Evolutionary conservation across 257 asterid genomes (phyloP).

Genomic region (Gardenia jasminoides): DNA sequence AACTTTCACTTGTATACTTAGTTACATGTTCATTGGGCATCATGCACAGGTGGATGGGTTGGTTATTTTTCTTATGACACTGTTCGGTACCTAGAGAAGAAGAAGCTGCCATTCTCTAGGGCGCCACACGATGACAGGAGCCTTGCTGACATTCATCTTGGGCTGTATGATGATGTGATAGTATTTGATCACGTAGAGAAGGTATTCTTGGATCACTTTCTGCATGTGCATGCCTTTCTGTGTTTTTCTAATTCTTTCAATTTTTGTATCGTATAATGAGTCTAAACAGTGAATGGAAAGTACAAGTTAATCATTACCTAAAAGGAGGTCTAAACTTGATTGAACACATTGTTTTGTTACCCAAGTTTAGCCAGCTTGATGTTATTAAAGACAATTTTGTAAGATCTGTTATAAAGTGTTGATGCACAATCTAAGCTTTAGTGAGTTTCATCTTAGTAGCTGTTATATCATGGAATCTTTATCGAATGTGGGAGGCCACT

Average conservation of each 20-base stretch:
- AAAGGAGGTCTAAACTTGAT: neutral
- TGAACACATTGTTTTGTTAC: neutral
- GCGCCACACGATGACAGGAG: constrained; percentile 77
- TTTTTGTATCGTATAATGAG: neutral
- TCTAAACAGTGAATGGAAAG: neutral
- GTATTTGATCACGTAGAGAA: constrained; percentile 90
- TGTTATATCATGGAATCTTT: neutral
- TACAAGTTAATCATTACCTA: neutral
- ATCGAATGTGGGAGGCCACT: neutral
- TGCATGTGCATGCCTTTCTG: neutral
- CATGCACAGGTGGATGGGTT: constrained; percentile 87
- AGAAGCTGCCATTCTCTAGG: constrained; percentile 57
- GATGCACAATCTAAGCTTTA: neutral
- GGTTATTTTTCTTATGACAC: constrained; percentile 92
- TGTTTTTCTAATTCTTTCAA: neutral
- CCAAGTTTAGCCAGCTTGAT: neutral
- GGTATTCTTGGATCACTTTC: constrained; percentile 41
- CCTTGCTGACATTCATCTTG: constrained; percentile 83
- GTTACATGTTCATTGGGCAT: neutral
- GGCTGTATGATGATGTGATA: constrained; percentile 78
- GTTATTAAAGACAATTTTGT: neutral
- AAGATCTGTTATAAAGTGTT: neutral
- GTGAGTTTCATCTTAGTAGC: neutral
- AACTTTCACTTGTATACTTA: neutral
- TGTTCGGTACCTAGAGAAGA: constrained; percentile 69